Evolutionary conservation across 768 basidiomycete species (phyloP), one percentile per base, ranked within the genome.

Genomic region (Panaeolus papilionaceus): DNA sequence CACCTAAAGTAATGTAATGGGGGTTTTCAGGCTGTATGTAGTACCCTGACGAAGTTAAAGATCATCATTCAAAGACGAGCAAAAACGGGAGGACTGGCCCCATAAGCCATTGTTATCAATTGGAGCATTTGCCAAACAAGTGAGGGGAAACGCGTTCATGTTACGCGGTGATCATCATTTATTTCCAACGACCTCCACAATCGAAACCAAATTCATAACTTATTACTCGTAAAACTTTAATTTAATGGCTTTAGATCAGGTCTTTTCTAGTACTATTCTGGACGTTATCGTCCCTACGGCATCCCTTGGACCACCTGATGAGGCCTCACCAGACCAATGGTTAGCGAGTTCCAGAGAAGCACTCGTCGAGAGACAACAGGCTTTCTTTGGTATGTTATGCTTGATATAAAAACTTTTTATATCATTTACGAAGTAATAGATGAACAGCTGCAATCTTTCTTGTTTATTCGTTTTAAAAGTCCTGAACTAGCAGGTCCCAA

Each of bases 341-440:
- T 76, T 93, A 28, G 69, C 75, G 2, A 80, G 76, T 20, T 76
- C 89, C 23, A 80, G 79, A 49, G 75, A 80, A 9, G 78, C 78
- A 18, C 74, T 75, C 6, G 76, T 81, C 16, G 89, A 92, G 68
- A 82, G 91, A 73, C 84, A 81, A 65, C 85, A 89, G 71, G 90
- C 90, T 1, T 94, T 92, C 80, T 94, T 93, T 71, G 92, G 92
- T 92, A 74, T 75, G 85, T 78, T 69, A 70, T 66, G 3, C 1
- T 16, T 38, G 38, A 45, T 65, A 58, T 71, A 61, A 12, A 38
- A 42, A 54, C 65, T 69, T 70, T 64, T 65, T 61, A 61, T 51
- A 62, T 65, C 65, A 74, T 71, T 76, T 70, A 76, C 73, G 66
- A 70, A 74, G 51, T 66, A n/a, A 18, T 67, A 88, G 88, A 89